These are phyloP conservation scores for Schizochytrium sp. DNA, from an alignment of 108 stramenopile species.

Conservation along the genomic window DNA sequence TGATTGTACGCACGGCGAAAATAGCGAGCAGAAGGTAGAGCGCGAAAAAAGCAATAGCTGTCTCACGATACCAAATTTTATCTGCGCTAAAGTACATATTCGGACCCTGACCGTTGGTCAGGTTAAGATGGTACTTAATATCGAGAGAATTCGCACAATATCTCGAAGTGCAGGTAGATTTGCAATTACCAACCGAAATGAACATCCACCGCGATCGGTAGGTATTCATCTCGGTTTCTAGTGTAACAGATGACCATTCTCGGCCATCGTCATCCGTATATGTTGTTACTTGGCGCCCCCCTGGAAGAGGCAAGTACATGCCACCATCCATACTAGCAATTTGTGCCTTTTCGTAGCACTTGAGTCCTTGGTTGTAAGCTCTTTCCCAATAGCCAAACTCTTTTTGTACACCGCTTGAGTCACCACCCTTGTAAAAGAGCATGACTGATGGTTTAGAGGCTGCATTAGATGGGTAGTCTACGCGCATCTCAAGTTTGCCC, in stretches of 20 bases:
- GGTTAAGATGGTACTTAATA: constrained; percentile 30
- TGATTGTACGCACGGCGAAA: neutral
- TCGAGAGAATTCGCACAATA: constrained; percentile 50
- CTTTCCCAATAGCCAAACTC: constrained; percentile 46
- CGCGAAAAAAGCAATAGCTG: neutral
- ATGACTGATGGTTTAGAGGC: neutral
- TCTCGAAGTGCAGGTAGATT: neutral
- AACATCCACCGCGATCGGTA: constrained; percentile 25
- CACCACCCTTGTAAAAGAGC: constrained; percentile 52
- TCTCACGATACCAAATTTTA: constrained; percentile 20
- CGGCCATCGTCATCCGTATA: neutral
- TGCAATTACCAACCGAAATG: constrained; percentile 41
- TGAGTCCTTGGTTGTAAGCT: constrained; percentile 36
- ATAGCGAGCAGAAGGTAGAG: neutral
- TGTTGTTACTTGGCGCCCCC: neutral
- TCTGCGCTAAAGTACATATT: constrained; percentile 64
- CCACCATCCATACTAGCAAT: constrained; percentile 22
- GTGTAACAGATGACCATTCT: constrained; percentile 18
- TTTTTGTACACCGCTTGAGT: constrained; percentile 6
- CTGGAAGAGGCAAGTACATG: constrained; percentile 46
- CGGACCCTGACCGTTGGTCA: constrained; percentile 47
- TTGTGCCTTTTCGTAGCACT: constrained; percentile 27
- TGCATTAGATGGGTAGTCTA: neutral
- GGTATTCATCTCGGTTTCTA: constrained; percentile 7
- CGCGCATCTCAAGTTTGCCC: neutral